A percentile compares a stretch with the other conserved stretches of the same genome.
Evolutionary conservation across 176 grass and related monocot genomes (phyloP).

Genomic region (Eremochloa ophiuroides): DNA sequence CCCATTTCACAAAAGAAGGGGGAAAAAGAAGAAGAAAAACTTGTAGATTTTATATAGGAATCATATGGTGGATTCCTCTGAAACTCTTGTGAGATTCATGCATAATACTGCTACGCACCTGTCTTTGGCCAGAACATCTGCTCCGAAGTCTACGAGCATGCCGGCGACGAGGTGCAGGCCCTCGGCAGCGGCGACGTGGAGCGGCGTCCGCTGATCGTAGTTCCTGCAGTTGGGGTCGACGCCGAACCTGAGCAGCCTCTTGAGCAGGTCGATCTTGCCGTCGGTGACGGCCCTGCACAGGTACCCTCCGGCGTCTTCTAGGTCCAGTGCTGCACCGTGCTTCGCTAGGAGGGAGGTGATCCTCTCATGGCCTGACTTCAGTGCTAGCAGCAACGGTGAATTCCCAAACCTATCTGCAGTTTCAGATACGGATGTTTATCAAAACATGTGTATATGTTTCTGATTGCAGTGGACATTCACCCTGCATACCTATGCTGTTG

Average conservation of each 20-base stretch:
- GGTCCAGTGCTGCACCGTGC: constrained; percentile 56
- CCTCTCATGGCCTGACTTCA: constrained; percentile 66
- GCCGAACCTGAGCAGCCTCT: constrained; percentile 58
- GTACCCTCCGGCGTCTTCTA: constrained; percentile 73
- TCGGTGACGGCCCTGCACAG: constrained; percentile 51
- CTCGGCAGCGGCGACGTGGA: constrained; percentile 65
- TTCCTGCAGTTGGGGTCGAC: constrained; percentile 79
- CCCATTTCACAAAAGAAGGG: too few relatives aligned
- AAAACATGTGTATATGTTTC: background rate
- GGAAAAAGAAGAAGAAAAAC: too few relatives aligned
- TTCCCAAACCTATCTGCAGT: constrained; percentile 80
- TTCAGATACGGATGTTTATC: background rate
- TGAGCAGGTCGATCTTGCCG: constrained; percentile 59
- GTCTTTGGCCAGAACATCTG: constrained; percentile 50
- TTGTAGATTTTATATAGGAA: background rate
- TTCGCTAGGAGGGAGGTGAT: constrained; percentile 56
- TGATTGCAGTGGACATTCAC: background rate
- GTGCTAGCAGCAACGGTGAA: constrained; percentile 65
- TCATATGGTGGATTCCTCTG: background rate
- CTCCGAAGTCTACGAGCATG: constrained; percentile 59
- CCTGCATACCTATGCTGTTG: constrained; percentile 64
- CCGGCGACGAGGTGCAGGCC: constrained; percentile 67
- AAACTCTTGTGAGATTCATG: background rate
- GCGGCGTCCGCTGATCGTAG: constrained; percentile 72
- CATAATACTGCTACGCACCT: constrained; percentile 29